Evolutionary conservation across 1,139 yeast species (phyloP).

Genomic region (Diutina rugosa): DNA sequence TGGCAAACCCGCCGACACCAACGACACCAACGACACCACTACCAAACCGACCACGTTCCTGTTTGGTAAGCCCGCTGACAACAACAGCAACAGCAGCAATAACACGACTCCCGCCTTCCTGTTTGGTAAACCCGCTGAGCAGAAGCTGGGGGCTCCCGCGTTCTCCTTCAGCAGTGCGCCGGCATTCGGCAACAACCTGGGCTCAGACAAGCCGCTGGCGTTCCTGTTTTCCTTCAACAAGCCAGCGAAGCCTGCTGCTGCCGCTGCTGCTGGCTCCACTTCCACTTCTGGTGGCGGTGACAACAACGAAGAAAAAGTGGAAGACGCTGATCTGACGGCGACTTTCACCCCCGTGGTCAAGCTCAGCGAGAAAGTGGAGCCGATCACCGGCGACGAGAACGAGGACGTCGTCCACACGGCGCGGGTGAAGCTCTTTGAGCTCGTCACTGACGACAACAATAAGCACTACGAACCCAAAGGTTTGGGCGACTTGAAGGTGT

Average conservation of each 20-base stretch:
- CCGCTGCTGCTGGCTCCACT: not conserved
- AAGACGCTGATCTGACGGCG: not conserved
- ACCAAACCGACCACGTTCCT: not conserved
- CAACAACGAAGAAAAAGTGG: not conserved
- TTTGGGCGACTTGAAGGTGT: constrained; percentile 67
- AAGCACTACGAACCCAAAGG: constrained; percentile 52
- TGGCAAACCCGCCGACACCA: not conserved
- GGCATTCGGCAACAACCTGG: not conserved
- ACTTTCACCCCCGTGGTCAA: not conserved
- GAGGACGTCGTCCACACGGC: constrained; percentile 56
- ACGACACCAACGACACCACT: not conserved
- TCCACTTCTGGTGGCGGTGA: constrained; percentile 14
- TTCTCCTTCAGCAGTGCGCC: not conserved
- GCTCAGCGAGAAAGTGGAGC: not conserved
- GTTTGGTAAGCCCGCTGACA: constrained; percentile 7
- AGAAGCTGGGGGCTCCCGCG: not conserved
- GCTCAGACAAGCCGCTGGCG: not conserved
- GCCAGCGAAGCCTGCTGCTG: not conserved
- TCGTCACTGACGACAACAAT: constrained; percentile 35
- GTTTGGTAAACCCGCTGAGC: not conserved
- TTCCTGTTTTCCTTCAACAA: constrained; percentile 14
- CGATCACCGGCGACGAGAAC: constrained; percentile 72
- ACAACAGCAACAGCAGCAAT: not conserved
- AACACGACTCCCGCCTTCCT: not conserved
- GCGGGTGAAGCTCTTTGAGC: constrained; percentile 60